phyloP scores from a whole-genome alignment of 768 basidiomycete genomes.

The Mycena kentingensis region DNA sequence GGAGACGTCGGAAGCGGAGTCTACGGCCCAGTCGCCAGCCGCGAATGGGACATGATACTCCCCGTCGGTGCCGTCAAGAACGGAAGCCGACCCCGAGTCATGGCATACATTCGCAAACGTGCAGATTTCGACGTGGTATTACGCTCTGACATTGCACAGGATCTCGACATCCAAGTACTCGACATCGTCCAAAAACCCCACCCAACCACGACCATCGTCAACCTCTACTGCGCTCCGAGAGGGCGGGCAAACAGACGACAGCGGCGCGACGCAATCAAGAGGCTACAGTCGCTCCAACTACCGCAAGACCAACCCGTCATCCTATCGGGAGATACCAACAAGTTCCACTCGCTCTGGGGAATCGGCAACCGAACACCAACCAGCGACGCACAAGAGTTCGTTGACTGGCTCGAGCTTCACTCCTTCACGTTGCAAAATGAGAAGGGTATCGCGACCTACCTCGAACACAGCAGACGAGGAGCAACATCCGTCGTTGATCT shows the following conservation, averaged over 20 bases:
- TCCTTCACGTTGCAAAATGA: constrained; percentile 21
- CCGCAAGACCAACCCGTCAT: constrained; percentile 21
- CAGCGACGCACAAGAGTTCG: constrained; percentile 10
- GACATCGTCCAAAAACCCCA: constrained; percentile 22
- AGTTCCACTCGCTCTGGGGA: constrained; percentile 27
- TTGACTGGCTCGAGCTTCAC: constrained; percentile 19
- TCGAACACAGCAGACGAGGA: background rate
- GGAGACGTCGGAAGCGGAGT: constrained; percentile 15
- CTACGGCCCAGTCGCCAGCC: constrained; percentile 6
- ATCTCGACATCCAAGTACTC: constrained; percentile 28
- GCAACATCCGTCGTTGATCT: constrained; percentile 25
- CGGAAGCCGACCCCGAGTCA: constrained; percentile 7
- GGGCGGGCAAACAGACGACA: too few species aligned
- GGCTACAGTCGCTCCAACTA: background rate
- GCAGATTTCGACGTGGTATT: constrained; percentile 26
- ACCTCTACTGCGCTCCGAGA: constrained; percentile 32
- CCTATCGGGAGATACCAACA: constrained; percentile 30
- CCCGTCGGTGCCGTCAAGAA: background rate
- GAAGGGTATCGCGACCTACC: constrained; percentile 24
- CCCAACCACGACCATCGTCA: constrained; percentile 22
- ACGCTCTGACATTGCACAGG: constrained; percentile 23
- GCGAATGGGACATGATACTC: constrained; percentile 13
- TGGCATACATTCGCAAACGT: constrained; percentile 21
- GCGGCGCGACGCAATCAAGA: constrained; percentile 4
- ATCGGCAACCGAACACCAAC: background rate